Conservation (phyloP, 192 early-diverging fungal species). For the Backusella luteola region DNA sequence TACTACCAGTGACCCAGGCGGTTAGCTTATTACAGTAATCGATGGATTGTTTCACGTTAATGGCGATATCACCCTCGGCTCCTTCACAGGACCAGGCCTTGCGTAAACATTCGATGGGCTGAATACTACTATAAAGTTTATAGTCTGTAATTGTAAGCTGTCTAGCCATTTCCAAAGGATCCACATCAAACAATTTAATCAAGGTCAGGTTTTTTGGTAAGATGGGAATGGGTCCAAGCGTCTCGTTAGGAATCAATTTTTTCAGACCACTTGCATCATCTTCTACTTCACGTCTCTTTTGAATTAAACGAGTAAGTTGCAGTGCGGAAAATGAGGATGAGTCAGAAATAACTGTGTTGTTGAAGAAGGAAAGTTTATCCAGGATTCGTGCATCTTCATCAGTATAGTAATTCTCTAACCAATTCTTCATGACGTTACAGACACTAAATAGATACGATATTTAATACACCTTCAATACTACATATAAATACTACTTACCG, state of each 20-base stretch:
- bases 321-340: conserved; percentile 65
- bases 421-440: conserved; percentile 93
- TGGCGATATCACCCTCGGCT: conserved; percentile 59
- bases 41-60: conserved; percentile 87
- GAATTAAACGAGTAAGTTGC: conserved; percentile 77
- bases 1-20: conserved; percentile 82
- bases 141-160: conserved; percentile 92
- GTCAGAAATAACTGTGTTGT: conserved; percentile 67
- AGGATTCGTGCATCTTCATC: conserved; percentile 74
- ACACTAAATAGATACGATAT: conserved; percentile 47
- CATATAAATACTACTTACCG: conserved; percentile 30
- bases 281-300: conserved; percentile 54
- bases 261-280: conserved; percentile 52
- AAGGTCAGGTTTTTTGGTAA: conserved; percentile 75
- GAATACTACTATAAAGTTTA: conserved; percentile 75
- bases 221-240: conserved; percentile 71
- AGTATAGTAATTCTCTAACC: conserved; percentile 91
- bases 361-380: conserved; percentile 70
- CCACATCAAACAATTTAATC: conserved; percentile 82
- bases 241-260: conserved; percentile 61
- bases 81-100: conserved; percentile 78
- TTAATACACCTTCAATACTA: not conserved
- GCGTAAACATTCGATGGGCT: conserved; percentile 84
- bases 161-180: conserved; percentile 90
- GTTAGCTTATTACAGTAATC: conserved; percentile 77